Base-by-base conservation (phyloP, 495 filamentous ascomycete genomes). In the Evernia prunastri region DNA sequence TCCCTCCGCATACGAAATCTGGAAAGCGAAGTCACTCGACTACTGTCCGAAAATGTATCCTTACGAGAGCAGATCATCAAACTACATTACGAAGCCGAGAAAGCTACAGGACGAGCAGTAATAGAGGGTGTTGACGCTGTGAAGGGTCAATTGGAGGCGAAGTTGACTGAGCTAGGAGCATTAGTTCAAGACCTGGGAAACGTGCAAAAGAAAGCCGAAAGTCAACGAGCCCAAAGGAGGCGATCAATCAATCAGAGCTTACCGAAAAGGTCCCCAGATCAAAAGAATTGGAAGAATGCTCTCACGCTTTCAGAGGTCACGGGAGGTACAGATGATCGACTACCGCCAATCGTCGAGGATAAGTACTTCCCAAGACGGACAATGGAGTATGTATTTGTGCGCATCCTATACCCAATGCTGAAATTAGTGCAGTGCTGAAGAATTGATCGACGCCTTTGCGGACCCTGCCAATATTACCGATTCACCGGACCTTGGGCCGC, bases 31-130 rank as follows among this genome's bases (percentile, higher is more conserved):
- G 85, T 85, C 40, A 88, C 90, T 20, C 86, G 89, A 36, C 77
- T 97, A 15, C 79, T 96, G 61, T 84, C 86, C 23, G 95, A 98
- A 67, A 97, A 97, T 73, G 85, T 96, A 31, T 83, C 87, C 0
- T 82, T 98, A 0, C 86, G 90, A 58, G 86, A 90, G 64, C 85
- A 92, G 67, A 80, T 94, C 23, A 78, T 95, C 65, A 85, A 86
- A 49, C 77, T 95, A 10, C 83, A 90, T 59, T 84, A 86, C 59
- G 86, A 90, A 57, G 68, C 84, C 49, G 78, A 86, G 61, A 77
- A 80, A 36, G 79, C 71, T 58, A 72, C 70, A 56, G 72, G 77
- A 31, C 75, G 74, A 56, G 75, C 75, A 49, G 73, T 82, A 43
- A 78, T 84, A 58, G 83, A 89, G 61, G 84, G 86, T 70, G 80